phyloP scores from a whole-genome alignment of 495 filamentous ascomycete species.

The Copromyces sp. region DNA sequence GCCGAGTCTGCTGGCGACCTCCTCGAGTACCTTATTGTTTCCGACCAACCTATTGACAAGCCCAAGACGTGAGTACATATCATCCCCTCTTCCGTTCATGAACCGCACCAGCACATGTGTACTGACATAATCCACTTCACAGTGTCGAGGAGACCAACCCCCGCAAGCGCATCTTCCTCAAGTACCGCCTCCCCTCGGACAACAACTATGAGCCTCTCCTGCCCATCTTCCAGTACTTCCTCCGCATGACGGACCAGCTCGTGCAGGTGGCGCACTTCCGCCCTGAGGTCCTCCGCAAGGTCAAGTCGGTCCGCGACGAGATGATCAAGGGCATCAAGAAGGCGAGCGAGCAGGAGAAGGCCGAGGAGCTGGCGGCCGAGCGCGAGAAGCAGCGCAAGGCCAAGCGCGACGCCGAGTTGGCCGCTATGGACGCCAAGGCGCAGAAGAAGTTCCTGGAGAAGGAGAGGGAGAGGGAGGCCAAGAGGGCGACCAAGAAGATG shows the following conservation, averaged over 20 bases:
- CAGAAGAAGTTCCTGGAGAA: conserved; percentile 92
- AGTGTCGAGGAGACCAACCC: conserved; percentile 80
- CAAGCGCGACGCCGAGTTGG: conserved; percentile 77
- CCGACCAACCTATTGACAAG: conserved; percentile 85
- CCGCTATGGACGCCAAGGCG: conserved; percentile 78
- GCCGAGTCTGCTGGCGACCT: conserved; percentile 69
- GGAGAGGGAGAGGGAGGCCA: conserved; percentile 74
- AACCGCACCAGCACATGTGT: background rate
- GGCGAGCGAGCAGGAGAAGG: conserved; percentile 81
- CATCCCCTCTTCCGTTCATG: background rate
- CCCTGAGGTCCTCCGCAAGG: conserved; percentile 76
- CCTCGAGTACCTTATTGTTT: conserved; percentile 81
- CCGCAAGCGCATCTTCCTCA: conserved; percentile 77
- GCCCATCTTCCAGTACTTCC: conserved; percentile 71
- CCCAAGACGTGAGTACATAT: conserved; percentile 60
- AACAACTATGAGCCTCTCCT: conserved; percentile 54
- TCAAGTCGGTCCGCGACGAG: conserved; percentile 71
- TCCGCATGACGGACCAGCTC: conserved; percentile 74
- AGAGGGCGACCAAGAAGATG: conserved; percentile 61
- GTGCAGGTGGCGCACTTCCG: conserved; percentile 73
- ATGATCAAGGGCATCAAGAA: conserved; percentile 70
- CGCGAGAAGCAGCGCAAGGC: conserved; percentile 83
- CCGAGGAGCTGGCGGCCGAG: conserved; percentile 71
- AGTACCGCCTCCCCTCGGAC: conserved; percentile 57
- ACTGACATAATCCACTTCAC: conserved; percentile 13